phyloP scores from a whole-genome alignment of 768 basidiomycete species.

The Leccinum boreale region DNA sequence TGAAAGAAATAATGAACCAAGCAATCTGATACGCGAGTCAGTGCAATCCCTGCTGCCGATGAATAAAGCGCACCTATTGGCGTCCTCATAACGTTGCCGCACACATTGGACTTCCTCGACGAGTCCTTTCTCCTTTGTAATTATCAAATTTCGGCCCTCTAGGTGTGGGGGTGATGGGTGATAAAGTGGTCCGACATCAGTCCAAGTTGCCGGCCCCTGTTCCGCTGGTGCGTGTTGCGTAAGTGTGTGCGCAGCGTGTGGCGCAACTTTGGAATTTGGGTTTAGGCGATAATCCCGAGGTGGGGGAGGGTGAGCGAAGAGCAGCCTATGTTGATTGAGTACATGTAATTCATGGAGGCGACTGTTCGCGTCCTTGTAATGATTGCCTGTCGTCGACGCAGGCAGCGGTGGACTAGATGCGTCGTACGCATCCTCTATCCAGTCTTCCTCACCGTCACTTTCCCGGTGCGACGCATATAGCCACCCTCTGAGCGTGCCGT shows the following conservation, averaged over 20 bases:
- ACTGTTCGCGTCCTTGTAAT: conserved; percentile 61
- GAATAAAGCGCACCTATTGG: conserved; percentile 49
- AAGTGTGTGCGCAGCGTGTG: neutral
- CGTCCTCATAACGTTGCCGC: conserved; percentile 57
- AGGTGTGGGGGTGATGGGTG: neutral
- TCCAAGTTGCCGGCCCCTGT: conserved; percentile 1
- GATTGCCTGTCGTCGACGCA: conserved; percentile 18
- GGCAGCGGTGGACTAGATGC: conserved; percentile 24
- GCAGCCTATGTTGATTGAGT: conserved; percentile 59
- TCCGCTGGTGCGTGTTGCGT: neutral
- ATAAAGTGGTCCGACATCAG: conserved; percentile 5
- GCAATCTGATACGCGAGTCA: conserved; percentile 39
- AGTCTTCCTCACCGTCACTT: conserved; percentile 33
- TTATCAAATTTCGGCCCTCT: neutral
- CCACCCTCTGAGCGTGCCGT: conserved; percentile 53
- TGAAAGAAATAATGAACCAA: conserved; percentile 64
- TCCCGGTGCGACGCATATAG: conserved; percentile 16
- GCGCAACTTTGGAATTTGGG: neutral
- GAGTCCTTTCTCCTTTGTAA: conserved; percentile 15
- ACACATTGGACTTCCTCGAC: conserved; percentile 46
- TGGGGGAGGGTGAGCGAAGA: conserved; percentile 31
- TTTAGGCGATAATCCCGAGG: conserved; percentile 9
- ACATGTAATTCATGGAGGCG: conserved; percentile 70
- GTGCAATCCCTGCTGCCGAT: neutral
- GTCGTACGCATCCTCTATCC: conserved; percentile 33